These are phyloP conservation scores for Podospora bellae-mahoneyi DNA, from an alignment of 495 filamentous ascomycete species.

Conservation along the genomic window DNA sequence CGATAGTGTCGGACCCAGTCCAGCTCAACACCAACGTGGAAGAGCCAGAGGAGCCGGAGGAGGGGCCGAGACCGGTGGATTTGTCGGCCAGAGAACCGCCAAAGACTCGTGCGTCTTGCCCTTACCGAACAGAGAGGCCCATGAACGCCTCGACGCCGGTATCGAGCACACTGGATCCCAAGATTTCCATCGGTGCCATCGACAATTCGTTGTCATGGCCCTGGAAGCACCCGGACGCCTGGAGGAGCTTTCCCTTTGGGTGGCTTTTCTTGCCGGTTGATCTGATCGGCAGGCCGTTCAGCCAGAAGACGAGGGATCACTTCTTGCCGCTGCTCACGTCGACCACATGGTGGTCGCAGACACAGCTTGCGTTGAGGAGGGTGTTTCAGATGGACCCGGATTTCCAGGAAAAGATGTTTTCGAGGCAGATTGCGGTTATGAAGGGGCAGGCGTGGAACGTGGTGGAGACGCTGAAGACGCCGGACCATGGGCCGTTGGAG, in stretches of 20 bases:
- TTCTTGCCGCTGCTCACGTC: slow-evolving; percentile 93
- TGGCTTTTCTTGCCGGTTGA: slow-evolving; percentile 98
- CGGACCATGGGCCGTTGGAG: slow-evolving; percentile 90
- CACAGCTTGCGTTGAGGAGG: slow-evolving; percentile 74
- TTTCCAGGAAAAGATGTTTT: slow-evolving; percentile 98
- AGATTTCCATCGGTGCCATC: slow-evolving; percentile 83
- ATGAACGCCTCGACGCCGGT: slow-evolving; percentile 73
- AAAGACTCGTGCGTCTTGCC: slow-evolving; percentile 51
- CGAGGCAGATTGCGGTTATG: slow-evolving; percentile 94
- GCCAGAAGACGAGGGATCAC: slow-evolving; percentile 84
- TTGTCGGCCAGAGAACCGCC: slow-evolving; percentile 45
- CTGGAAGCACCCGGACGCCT: slow-evolving; percentile 97
- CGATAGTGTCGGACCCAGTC: slow-evolving; percentile 78
- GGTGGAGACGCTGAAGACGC: slow-evolving; percentile 88
- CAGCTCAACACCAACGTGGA: slow-evolving; percentile 53
- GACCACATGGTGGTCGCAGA: slow-evolving; percentile 94
- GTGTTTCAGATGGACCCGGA: slow-evolving; percentile 90
- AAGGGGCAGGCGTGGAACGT: slow-evolving; percentile 99
- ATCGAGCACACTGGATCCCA: slow-evolving; percentile 55
- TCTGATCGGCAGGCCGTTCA: slow-evolving; percentile 93
- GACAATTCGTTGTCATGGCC: slow-evolving; percentile 98
- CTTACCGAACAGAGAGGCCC: slow-evolving; percentile 74
- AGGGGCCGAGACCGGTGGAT: slow-evolving; percentile 58
- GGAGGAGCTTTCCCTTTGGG: slow-evolving; percentile 87
- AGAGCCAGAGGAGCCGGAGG: slow-evolving; percentile 47